Evolutionary conservation across 2,329 filamentous ascomycete species (phyloP).

Genomic region (Curvularia spicifera): DNA sequence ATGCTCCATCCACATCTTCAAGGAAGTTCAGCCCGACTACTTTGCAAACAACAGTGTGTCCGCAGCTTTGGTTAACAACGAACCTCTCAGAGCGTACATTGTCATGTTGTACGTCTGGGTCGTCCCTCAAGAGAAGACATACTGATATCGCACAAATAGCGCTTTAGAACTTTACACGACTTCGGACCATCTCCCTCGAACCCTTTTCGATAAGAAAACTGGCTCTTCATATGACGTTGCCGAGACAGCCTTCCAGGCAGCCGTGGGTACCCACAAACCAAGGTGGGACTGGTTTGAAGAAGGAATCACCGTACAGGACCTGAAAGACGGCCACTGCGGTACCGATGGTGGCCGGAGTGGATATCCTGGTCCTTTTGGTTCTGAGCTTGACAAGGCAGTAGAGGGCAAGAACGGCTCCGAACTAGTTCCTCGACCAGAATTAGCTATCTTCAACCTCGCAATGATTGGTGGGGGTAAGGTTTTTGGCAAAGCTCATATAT

Average conservation of each 20-base stretch:
- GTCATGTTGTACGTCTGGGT: slow-evolving; percentile 39
- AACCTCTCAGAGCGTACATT: slow-evolving; percentile 47
- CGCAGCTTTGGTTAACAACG: slow-evolving; percentile 43
- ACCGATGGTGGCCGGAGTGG: background rate
- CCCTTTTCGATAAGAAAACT: slow-evolving; percentile 32
- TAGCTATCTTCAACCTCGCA: slow-evolving; percentile 32
- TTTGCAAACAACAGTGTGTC: slow-evolving; percentile 52
- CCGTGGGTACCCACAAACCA: slow-evolving; percentile 24
- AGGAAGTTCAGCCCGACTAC: slow-evolving; percentile 34
- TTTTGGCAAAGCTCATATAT: slow-evolving; percentile 34
- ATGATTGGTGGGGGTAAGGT: slow-evolving; percentile 41
- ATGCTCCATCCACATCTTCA: slow-evolving; percentile 48
- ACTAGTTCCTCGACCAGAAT: slow-evolving; percentile 30
- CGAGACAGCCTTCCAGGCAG: slow-evolving; percentile 43
- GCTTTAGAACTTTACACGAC: slow-evolving; percentile 42
- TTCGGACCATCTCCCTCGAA: slow-evolving; percentile 43
- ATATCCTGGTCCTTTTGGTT: slow-evolving; percentile 38
- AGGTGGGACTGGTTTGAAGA: slow-evolving; percentile 51
- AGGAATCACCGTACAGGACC: slow-evolving; percentile 14
- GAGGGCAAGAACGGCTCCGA: slow-evolving; percentile 9
- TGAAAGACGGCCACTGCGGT: slow-evolving; percentile 11
- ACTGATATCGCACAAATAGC: slow-evolving; percentile 17
- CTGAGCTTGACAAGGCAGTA: slow-evolving; percentile 15
- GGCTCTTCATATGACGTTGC: slow-evolving; percentile 43
- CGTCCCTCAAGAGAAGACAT: background rate